phyloP scores from a whole-genome alignment of 352 stramenopile species.

The Aphanomyces invadans region DNA sequence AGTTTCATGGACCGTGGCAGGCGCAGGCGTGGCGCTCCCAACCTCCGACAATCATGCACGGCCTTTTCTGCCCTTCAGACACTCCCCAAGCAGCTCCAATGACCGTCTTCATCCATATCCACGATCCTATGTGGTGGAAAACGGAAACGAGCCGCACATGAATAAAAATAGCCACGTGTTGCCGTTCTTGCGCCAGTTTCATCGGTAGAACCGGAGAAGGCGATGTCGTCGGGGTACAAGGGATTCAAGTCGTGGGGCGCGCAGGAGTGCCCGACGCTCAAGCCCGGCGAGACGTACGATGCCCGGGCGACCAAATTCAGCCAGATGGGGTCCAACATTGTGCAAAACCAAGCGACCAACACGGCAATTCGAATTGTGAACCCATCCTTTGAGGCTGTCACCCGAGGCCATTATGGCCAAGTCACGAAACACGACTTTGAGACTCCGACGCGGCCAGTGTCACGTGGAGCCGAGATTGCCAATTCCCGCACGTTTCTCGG shows the following conservation, averaged over 20 bases:
- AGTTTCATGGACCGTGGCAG: too few species aligned
- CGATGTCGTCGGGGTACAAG: slow-evolving; percentile 57
- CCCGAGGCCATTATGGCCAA: slow-evolving; percentile 9
- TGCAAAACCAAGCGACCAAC: slow-evolving; percentile 57
- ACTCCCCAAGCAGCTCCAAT: too few species aligned
- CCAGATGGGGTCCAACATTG: slow-evolving; percentile 60
- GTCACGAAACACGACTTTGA: slow-evolving; percentile 36
- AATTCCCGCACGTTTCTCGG: slow-evolving; percentile 49
- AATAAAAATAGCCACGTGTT: too few species aligned
- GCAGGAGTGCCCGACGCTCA: slow-evolving; percentile 64
- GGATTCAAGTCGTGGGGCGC: slow-evolving; percentile 64
- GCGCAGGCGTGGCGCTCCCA: too few species aligned
- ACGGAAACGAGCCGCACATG: too few species aligned
- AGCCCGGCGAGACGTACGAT: slow-evolving; percentile 61
- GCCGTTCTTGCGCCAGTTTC: too few species aligned
- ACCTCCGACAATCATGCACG: too few species aligned
- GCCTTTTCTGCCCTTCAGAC: too few species aligned
- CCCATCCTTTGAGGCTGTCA: slow-evolving; percentile 30
- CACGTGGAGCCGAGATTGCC: background rate
- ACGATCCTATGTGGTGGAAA: too few species aligned
- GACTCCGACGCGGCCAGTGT: slow-evolving; percentile 4
- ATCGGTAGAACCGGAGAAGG: too few species aligned
- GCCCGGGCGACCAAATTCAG: slow-evolving; percentile 69
- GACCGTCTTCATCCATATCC: too few species aligned
- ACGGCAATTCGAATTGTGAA: slow-evolving; percentile 39